A percentile compares a stretch with the other conserved stretches of the same genome.
These are phyloP conservation scores for Kazachstania psychrophila DNA, from an alignment of 805 yeast genomes.

Conservation along the genomic window DNA sequence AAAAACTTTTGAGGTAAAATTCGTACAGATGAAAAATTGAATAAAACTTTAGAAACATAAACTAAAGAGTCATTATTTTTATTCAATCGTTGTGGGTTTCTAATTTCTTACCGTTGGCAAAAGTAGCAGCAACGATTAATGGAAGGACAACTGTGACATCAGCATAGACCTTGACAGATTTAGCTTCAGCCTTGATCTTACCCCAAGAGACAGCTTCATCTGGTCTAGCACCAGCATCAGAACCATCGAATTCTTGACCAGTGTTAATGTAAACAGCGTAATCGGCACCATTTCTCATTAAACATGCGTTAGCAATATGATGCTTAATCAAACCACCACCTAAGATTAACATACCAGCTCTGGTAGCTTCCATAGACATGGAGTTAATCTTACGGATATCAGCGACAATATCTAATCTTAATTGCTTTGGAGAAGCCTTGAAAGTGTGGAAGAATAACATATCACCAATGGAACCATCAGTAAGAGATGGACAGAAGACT, in stretches of 20 bases:
- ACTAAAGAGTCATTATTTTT: constrained; percentile 37
- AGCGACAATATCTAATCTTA: constrained; percentile 85
- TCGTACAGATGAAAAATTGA: background rate
- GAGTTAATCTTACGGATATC: constrained; percentile 89
- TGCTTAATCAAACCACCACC: constrained; percentile 97
- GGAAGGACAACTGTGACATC: constrained; percentile 96
- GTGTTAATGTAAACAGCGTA: constrained; percentile 95
- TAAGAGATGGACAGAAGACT: constrained; percentile 91
- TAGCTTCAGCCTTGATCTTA: constrained; percentile 91
- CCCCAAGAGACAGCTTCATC: constrained; percentile 99
- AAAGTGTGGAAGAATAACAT: constrained; percentile 98
- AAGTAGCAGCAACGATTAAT: constrained; percentile 93
- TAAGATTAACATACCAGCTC: constrained; percentile 90
- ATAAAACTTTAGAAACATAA: background rate
- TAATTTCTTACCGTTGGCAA: constrained; percentile 48
- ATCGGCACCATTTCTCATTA: constrained; percentile 99
- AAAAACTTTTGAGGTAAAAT: too few relatives aligned
- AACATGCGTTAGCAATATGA: constrained; percentile 94
- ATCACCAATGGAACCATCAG: constrained; percentile 98
- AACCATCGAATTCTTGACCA: constrained; percentile 97
- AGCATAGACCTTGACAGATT: constrained; percentile 83
- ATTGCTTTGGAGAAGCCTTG: constrained; percentile 82
- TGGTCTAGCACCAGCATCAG: constrained; percentile 98
- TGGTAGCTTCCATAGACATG: constrained; percentile 87
- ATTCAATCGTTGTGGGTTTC: constrained; percentile 58